Evolutionary conservation across 169 alveolate species (phyloP).

Genomic region (Plasmodium relictum): DNA sequence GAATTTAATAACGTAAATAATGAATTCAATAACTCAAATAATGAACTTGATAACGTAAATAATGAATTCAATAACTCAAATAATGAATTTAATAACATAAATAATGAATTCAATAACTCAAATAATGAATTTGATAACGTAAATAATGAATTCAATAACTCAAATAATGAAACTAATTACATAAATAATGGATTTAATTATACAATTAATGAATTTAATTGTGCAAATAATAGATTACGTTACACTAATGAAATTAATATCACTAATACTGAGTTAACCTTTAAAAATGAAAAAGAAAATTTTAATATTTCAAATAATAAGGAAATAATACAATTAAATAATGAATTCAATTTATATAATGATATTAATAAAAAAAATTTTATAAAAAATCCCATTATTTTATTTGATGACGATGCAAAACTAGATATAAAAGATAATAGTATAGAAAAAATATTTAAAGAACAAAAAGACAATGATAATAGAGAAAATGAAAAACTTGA

Average conservation of each 20-base stretch:
- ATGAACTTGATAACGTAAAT: too few species aligned
- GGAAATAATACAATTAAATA: not conserved
- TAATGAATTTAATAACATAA: not conserved
- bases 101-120: not conserved
- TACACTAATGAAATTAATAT: too few species aligned
- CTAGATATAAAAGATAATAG: conserved; percentile 1
- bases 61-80: too few species aligned
- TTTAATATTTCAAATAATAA: too few species aligned
- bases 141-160: not conserved
- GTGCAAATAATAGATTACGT: too few species aligned
- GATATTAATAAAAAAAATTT: not conserved
- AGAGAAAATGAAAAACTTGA: not conserved
- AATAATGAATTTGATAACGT: not conserved
- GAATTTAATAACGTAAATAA: too few species aligned
- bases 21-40: too few species aligned
- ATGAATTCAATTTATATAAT: not conserved
- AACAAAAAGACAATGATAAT: not conserved
- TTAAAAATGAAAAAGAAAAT: too few species aligned
- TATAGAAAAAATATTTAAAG: conserved; percentile 1
- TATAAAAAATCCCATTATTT: not conserved
- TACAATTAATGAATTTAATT: not conserved
- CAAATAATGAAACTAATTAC: not conserved
- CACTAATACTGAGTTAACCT: too few species aligned
- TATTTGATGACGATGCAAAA: not conserved
- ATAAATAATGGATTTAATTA: not conserved